Evolutionary conservation across 495 filamentous ascomycete genomes (phyloP), one percentile per base, ranked within the genome.

Genomic region (Friedmanniomyces simplex): DNA sequence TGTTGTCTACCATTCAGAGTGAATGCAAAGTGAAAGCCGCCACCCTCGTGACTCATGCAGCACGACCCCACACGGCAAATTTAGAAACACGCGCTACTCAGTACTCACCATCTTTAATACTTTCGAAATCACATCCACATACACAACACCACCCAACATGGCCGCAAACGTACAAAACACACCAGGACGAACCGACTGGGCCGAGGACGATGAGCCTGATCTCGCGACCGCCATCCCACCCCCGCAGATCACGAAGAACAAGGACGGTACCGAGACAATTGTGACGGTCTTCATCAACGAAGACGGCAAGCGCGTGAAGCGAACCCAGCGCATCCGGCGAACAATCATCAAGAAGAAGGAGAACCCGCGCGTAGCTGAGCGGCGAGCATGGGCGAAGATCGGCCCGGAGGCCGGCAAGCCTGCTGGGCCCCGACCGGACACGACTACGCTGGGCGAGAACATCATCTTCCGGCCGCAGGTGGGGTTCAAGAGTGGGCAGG

Each of bases 191-290:
- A 79, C 81, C 67, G 85, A 97, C 80, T 98, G 93, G 93, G 94
- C 93, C 68, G 94, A 96, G 76, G 93, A 97, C 57, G 89, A 95
- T 59, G 84, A 88, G 74, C 89, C 95, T 65, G 93, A 96, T 74
- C 78, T 85, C 71, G 73, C 82, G 67, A 78, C 79, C 67, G 82
- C 83, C 30, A 86, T 97, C 61, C 93, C 94, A 52, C 79, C 87
- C 48, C 85, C 85, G 56, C 83, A 91, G 72, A 84, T 91, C 58
- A 90, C 85, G 69, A 83, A 82, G 61, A 96, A 97, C 84, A 91
- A 95, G 76, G 93, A 98, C 70, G 93, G 94, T 66, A 96, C 89
- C 69, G 94, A 95, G 73, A 97, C 94, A 37, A 86, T 91, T 64
- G 82, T 93, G 63, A 88, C 87, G 57, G 95, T 89, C 80, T 81